Base-by-base conservation (phyloP, 2,329 filamentous ascomycete genomes). In the Xylaria polymorpha region DNA sequence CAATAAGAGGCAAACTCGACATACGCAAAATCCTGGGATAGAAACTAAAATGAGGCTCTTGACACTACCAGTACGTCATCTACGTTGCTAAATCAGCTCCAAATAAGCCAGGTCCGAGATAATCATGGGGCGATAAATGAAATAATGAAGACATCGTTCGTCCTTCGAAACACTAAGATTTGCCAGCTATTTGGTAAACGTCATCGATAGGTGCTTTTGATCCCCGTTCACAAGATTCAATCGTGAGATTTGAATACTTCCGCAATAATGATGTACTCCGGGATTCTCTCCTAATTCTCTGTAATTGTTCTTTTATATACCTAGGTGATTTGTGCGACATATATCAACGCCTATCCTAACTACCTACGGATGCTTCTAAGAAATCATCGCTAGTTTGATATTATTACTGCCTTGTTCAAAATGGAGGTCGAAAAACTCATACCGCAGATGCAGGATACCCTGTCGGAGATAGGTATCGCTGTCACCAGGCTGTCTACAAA, bases 371-470 rank as follows among this genome's bases (percentile, higher is more conserved):
- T 39, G 14, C 29, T 8, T 9, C 10, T 22, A 39, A 20, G 7
- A 35, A 59, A 59, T n/a, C 22, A 43, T 57, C 3, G 1, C 37
- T 2, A 4, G 20, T 29, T 15, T 2, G 25, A 43, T 25, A 46
- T 29, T 4, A 29, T 29, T 4, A 29, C 25, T 32, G 14, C 9
- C 4, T 46, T 20, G 25, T 18, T 18, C 66, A 77, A 67, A 35
- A 73, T 78, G 72, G 79, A 82, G 65, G 79, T 83, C 67, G 77
- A 80, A 15, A 70, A 76, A 51, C 80, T 84, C 56, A 79, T 83
- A 71, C 74, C 79, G 69, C 79, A 83, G 73, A 82, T 84, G 81
- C 80, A 80, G 70, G 79, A 83, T 62, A 83, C 79, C 22, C 76
- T 84, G 53, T 78, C 80, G 0, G 75, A 77, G 18, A 83, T 84